Evolutionary conservation across 139 green algal genomes (phyloP).

Genomic region (Auxenochlorella pyrenoidosa): DNA sequence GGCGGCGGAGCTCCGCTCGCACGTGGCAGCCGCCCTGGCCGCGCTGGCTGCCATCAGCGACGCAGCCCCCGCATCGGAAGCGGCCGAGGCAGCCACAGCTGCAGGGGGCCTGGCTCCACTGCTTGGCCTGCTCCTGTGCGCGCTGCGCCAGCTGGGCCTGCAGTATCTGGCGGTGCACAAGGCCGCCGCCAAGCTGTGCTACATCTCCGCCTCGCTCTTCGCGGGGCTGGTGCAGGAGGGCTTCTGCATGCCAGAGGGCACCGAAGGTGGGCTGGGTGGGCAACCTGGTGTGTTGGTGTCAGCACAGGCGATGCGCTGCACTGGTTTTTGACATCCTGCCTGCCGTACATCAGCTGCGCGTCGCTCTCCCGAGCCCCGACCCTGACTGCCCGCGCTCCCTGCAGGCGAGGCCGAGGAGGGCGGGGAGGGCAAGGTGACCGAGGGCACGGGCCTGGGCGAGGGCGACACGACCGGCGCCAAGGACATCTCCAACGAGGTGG

Average conservation of each 20-base stretch:
- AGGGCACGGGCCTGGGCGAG: slow-evolving; percentile 90
- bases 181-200: slow-evolving; percentile 82
- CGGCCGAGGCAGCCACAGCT: not conserved
- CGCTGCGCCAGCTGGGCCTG: slow-evolving; percentile 52
- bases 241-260: slow-evolving; percentile 81
- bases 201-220: slow-evolving; percentile 84
- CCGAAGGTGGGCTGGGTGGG: not conserved
- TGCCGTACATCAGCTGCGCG: no score
- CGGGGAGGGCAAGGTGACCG: slow-evolving; percentile 59
- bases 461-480: slow-evolving; percentile 73
- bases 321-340: no score
- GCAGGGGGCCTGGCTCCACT: slow-evolving; percentile 55
- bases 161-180: slow-evolving; percentile 70
- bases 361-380: no score
- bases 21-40: not conserved
- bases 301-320: not conserved
- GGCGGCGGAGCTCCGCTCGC: not conserved
- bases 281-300: not conserved
- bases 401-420: slow-evolving; percentile 52
- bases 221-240: slow-evolving; percentile 83
- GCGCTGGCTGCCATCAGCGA: slow-evolving; percentile 11
- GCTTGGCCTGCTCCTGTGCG: slow-evolving; percentile 55
- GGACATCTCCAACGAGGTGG: slow-evolving; percentile 95
- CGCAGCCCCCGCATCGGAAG: not conserved
- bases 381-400: no score